phyloP scores from a whole-genome alignment of 2,329 filamentous ascomycete genomes.

The Pyrenochaeta sp. region DNA sequence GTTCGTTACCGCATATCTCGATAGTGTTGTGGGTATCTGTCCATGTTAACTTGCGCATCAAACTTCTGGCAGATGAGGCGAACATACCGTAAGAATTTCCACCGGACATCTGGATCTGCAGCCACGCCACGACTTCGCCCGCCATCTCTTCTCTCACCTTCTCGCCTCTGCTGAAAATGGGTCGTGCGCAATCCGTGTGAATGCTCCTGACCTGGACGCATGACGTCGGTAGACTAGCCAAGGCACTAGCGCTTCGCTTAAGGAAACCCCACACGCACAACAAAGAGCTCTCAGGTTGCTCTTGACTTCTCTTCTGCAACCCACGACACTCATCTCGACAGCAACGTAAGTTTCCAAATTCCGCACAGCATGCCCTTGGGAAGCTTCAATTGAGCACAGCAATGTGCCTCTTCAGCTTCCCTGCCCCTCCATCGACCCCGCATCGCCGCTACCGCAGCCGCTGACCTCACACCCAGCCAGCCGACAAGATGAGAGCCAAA shows the following conservation, averaged over 20 bases:
- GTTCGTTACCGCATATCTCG: slow-evolving; percentile 43
- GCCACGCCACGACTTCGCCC: slow-evolving; percentile 33
- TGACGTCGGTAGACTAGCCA: no score
- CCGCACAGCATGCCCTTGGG: slow-evolving; percentile 6
- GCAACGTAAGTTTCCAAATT: slow-evolving; percentile 46
- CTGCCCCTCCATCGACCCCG: slow-evolving; percentile 12
- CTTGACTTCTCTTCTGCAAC: slow-evolving; percentile 45
- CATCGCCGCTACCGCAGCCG: slow-evolving; percentile 19
- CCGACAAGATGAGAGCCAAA: slow-evolving; percentile 84
- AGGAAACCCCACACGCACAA: slow-evolving; percentile 36
- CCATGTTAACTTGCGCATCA: slow-evolving; percentile 22
- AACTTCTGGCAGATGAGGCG: neutral
- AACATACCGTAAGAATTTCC: slow-evolving; percentile 26
- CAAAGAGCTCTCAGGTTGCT: slow-evolving; percentile 23
- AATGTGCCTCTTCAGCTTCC: slow-evolving; percentile 8
- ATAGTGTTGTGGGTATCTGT: slow-evolving; percentile 36
- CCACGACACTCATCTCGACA: slow-evolving; percentile 54
- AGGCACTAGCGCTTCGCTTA: slow-evolving; percentile 8
- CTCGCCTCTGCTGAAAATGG: no score
- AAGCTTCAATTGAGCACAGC: slow-evolving; percentile 34
- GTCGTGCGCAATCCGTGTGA: no score
- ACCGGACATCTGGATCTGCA: slow-evolving; percentile 31
- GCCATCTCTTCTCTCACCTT: no score
- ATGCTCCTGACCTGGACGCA: no score
- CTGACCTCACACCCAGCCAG: slow-evolving; percentile 44